Evolutionary conservation across 306 rosid species (phyloP), one percentile per base, ranked within the genome.

Genomic region (Dicorynia guianensis): DNA sequence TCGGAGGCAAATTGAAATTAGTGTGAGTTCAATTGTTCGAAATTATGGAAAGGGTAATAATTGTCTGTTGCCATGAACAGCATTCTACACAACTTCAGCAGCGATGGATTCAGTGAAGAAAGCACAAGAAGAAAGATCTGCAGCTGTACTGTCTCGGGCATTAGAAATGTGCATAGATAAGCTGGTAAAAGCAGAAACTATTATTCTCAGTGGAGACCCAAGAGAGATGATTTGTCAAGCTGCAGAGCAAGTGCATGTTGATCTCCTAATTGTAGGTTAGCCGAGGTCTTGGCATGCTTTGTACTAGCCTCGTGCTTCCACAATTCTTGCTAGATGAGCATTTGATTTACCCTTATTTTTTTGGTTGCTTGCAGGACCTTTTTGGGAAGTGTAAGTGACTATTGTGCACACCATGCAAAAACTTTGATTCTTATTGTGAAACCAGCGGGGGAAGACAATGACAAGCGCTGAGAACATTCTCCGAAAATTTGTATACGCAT

Each of bases 381-480:
- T 20, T 13, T 87, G 5, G 91, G 91, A 53, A 84, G 91, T 58
- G 91, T 82, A 62, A 87, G 91, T 13, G 89, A 87, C 61, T 87
- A 80, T 43, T 87, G 91, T 49, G 84, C 85, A 44, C 85, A 80
- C 54, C 77, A 85, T 35, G 89, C 85, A 38, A 62, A 57, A 54
- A 78, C 88, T 55, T 83, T 83, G 8, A 44, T 81, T 5, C 75
- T 84, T 0, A 79, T 87, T 11, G 91, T 84, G 6, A 71, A 57
- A 25, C 56, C 44, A 30, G 44, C 56, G 0, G 2, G 1, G 30
- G 10, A 40, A 42, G 38, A 64, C 1, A 12, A 39, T 6, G 35
- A 35, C 36, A 43, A 69, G 62, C 49, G 18, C 0, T 48, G 47
- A 63, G 43, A 20, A 35, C 46, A 18, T 19, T 60, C n/a, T n/a